Evolutionary conservation across 805 yeast genomes (phyloP).

Genomic region (Pichia cabralensis): DNA sequence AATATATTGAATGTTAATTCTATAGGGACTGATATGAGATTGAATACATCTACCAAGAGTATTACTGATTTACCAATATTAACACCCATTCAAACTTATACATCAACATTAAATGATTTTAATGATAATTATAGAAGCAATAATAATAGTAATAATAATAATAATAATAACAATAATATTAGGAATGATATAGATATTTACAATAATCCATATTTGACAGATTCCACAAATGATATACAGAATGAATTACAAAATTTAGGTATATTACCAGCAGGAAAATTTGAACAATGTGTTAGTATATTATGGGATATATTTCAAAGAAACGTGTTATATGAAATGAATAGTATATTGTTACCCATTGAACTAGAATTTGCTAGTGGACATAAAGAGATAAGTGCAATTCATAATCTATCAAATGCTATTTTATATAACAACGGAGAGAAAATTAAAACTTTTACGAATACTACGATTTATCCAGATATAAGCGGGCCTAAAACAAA

Average conservation of each 20-base stretch:
- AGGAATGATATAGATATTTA: too few species aligned
- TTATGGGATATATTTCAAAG: slow-evolving; percentile 12
- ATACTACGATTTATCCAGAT: slow-evolving; percentile 10
- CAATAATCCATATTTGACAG: too few species aligned
- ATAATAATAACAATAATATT: background rate
- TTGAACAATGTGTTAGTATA: slow-evolving; percentile 10
- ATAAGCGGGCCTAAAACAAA: slow-evolving; percentile 1
- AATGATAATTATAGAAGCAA: background rate
- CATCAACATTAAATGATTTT: background rate
- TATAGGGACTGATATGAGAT: slow-evolving; percentile 3
- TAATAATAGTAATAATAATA: background rate
- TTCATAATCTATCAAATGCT: slow-evolving; percentile 6
- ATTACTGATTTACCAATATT: slow-evolving; percentile 8
- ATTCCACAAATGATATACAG: too few species aligned
- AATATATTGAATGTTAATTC: too few species aligned
- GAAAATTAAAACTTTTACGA: slow-evolving; percentile 7
- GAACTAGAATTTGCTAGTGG: slow-evolving; percentile 11
- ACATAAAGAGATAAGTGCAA: slow-evolving; percentile 4
- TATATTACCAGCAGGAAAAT: slow-evolving; percentile 9
- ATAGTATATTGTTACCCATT: slow-evolving; percentile 9
- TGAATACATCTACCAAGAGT: slow-evolving; percentile 2
- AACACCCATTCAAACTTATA: slow-evolving; percentile 5
- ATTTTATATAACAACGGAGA: slow-evolving; percentile 9
- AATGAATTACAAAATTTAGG: slow-evolving; percentile 7
- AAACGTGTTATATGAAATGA: slow-evolving; percentile 7